Conservation (phyloP, 2,329 filamentous ascomycete genomes). For the Penicillium sclerotiorum region DNA sequence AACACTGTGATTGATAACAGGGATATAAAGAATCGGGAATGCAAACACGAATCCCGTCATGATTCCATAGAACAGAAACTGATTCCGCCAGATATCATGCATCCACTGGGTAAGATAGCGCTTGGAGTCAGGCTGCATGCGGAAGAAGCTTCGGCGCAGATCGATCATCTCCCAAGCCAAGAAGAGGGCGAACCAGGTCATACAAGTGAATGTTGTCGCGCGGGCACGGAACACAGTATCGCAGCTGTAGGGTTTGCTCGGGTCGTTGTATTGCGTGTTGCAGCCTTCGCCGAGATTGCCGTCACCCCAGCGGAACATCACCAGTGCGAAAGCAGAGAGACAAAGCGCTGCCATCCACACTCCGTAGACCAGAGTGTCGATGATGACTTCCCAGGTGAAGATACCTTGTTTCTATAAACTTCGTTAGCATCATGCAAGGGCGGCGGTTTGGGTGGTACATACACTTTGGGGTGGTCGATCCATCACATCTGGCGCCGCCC, state of each 20-base stretch:
- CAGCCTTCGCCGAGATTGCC: constrained; percentile 63
- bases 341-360: constrained; percentile 74
- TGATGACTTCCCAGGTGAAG: constrained; percentile 75
- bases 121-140: constrained; percentile 67
- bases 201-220: constrained; percentile 71
- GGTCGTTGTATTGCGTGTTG: constrained; percentile 58
- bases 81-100: constrained; percentile 69
- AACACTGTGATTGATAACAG: constrained; percentile 65
- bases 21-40: constrained; percentile 68
- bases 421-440: constrained; percentile 10
- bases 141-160: constrained; percentile 73
- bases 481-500: constrained; percentile 76
- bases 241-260: constrained; percentile 47
- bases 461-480: constrained; percentile 70
- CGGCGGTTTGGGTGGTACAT: constrained; percentile 10
- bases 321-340: constrained; percentile 64
- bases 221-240: constrained; percentile 70
- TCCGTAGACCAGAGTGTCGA: constrained; percentile 80
- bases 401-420: constrained; percentile 60
- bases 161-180: constrained; percentile 78
- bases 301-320: constrained; percentile 64
- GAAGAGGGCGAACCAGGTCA: constrained; percentile 77
- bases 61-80: constrained; percentile 70
- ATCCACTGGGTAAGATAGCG: constrained; percentile 68
- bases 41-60: constrained; percentile 59